A percentile compares a stretch with the other conserved stretches of the same genome.
These are phyloP conservation scores for Pseudotulostoma volvatum DNA, from an alignment of 495 filamentous ascomycete species.

Conservation along the genomic window DNA sequence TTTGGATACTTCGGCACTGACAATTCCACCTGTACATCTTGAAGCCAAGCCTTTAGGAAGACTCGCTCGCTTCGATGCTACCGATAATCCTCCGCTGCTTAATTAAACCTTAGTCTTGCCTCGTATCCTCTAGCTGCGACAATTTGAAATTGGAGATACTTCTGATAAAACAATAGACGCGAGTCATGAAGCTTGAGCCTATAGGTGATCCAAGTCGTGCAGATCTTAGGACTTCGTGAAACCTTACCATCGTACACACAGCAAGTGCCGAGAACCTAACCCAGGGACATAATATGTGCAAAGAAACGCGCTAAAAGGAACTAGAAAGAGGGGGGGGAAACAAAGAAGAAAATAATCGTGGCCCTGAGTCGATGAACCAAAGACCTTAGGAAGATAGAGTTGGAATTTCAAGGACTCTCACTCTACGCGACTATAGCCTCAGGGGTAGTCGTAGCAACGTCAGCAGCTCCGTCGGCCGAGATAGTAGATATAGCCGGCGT, in stretches of 20 bases:
- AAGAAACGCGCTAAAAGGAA: conserved; percentile 13
- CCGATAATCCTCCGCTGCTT: conserved; percentile 10
- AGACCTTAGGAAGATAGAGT: too few species aligned
- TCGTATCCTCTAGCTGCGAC: conserved; percentile 14
- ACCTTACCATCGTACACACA: conserved; percentile 1
- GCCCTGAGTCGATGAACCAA: too few species aligned
- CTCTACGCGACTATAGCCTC: too few species aligned
- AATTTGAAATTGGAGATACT: too few species aligned
- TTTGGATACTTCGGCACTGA: conserved; percentile 9
- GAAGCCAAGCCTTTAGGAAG: conserved; percentile 13
- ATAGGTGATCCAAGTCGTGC: conserved; percentile 16
- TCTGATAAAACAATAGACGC: conserved; percentile 29
- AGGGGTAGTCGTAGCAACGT: conserved; percentile 27
- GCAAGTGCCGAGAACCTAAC: conserved; percentile 12
- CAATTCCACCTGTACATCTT: conserved; percentile 13
- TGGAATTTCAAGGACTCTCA: too few species aligned
- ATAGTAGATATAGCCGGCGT: conserved; percentile 30
- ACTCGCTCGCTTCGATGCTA: conserved; percentile 12
- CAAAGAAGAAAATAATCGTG: conserved; percentile 10
- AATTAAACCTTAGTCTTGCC: conserved; percentile 13
- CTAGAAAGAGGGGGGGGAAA: conserved; percentile 1
- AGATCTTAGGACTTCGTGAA: conserved; percentile 19
- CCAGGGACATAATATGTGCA: conserved; percentile 30
- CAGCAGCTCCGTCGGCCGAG: conserved; percentile 29
- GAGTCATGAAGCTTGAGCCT: conserved; percentile 28